These are phyloP conservation scores for Zygoascus sp. DNA, from an alignment of 1,139 yeast species.

Conservation along the genomic window DNA sequence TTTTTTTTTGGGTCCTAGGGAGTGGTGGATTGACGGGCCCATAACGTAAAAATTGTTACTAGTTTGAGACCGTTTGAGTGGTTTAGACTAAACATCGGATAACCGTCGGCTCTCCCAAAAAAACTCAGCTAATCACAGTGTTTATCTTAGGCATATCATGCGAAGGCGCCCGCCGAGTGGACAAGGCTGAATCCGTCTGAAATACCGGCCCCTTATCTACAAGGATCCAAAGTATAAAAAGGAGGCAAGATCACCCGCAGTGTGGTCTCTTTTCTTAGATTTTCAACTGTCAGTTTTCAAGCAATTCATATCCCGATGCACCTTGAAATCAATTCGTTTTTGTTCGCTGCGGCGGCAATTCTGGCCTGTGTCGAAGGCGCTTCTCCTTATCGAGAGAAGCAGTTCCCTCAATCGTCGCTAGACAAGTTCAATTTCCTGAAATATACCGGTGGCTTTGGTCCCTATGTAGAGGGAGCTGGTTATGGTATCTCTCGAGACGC, in stretches of 20 bases:
- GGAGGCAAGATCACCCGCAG: background rate
- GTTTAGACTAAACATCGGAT: background rate
- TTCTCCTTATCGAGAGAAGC: slow-evolving; percentile 8
- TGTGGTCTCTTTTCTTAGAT: no score
- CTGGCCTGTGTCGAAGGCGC: background rate
- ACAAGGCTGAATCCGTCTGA: background rate
- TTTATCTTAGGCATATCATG: background rate
- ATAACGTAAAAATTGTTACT: no score
- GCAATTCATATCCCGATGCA: background rate
- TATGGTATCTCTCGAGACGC: slow-evolving; percentile 41
- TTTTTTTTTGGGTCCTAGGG: background rate
- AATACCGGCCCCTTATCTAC: background rate
- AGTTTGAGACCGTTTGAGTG: background rate
- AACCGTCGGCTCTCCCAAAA: background rate
- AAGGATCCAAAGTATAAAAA: background rate
- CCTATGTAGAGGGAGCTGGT: slow-evolving; percentile 41
- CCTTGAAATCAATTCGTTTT: background rate
- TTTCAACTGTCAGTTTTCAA: no score
- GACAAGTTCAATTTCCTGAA: slow-evolving; percentile 34
- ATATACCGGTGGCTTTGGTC: slow-evolving; percentile 45
- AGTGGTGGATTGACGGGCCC: no score
- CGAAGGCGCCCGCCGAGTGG: background rate
- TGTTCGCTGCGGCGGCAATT: background rate
- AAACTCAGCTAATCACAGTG: background rate
- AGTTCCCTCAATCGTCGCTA: slow-evolving; percentile 25